Percentiles rank a stretch among this genome's conserved stretches.
Conservation (phyloP, 1,139 yeast genomes). For the Protomyces macrosporus region DNA sequence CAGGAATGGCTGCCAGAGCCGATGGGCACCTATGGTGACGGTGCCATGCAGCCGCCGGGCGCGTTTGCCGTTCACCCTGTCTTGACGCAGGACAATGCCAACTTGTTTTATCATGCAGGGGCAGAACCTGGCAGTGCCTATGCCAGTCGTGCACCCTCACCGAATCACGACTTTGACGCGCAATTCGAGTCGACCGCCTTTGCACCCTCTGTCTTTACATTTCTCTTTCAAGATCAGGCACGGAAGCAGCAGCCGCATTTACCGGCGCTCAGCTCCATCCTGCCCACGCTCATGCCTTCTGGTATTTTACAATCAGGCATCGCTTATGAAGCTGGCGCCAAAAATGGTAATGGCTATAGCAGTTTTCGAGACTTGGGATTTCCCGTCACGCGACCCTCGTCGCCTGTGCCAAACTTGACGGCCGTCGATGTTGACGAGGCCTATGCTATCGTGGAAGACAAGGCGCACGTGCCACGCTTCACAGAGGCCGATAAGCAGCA, state of each 20-base stretch:
- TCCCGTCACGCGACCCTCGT: constrained; percentile 13
- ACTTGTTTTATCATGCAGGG: constrained; percentile 3
- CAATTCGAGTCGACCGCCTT: constrained; percentile 14
- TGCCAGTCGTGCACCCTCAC: constrained; percentile 24
- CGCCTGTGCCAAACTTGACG: constrained; percentile 16
- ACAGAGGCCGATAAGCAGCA: constrained; percentile 10
- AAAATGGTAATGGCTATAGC: constrained; percentile 9
- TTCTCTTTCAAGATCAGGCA: constrained; percentile 21
- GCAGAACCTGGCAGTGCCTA: constrained; percentile 10
- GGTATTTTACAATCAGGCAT: background rate
- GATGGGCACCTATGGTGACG: constrained; percentile 1
- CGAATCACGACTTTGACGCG: constrained; percentile 21
- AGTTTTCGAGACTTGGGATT: constrained; percentile 5
- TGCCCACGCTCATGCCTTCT: constrained; percentile 17
- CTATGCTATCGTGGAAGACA: constrained; percentile 2
- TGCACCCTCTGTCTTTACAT: constrained; percentile 15
- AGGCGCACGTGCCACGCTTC: constrained; percentile 2
- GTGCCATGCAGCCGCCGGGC: constrained; percentile 19
- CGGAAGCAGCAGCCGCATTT: background rate
- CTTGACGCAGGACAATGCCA: constrained; percentile 1
- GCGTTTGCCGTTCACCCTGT: constrained; percentile 16
- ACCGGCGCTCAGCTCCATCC: constrained; percentile 12
- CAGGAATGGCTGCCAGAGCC: constrained; percentile 13
- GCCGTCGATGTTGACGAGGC: constrained; percentile 11
- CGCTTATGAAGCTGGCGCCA: background rate